Evolutionary conservation across 768 basidiomycete species (phyloP), one percentile per base, ranked within the genome.

Genomic region (Lentinula sp.): DNA sequence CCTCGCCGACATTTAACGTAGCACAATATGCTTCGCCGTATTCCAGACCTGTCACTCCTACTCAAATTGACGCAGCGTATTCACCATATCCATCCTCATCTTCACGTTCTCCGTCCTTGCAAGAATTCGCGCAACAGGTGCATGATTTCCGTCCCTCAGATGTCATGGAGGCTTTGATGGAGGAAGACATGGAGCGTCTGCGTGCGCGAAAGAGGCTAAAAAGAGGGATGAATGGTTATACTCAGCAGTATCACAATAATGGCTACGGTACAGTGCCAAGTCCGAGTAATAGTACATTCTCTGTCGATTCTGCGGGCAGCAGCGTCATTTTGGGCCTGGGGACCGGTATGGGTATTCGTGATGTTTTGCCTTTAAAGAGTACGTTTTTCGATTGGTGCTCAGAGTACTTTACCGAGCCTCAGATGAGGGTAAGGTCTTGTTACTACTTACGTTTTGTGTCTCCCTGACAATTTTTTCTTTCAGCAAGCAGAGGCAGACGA

Each of bases 361-460:
- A 96, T 71, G 84, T 90, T 2, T 72, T 98, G 64, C 97, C 97
- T 0, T 73, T 99, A 67, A 93, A 92, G 74, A 95, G 93, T 69
- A 80, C 84, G 8, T 96, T 92, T 75, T 99, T 89, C 69, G 96
- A 98, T 69, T 98, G 94, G 92, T 94, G 94, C 62, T 84, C 86
- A 68, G 95, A 98, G 70, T 98, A 98, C 71, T 99, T 98, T 77
- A 94, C 90, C 64, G 95, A 98, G 71, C 94, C 96, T 3, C 97
- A 99, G 72, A 98, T 99, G 96, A 88, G 93, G 80, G 95, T 96
- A 70, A 68, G 85, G 66, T 10, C 5, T 43, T 32, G 18, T 61
- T 55, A 36, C 39, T 45, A 9, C 13, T 39, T 15, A 51, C 59
- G 13, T 52, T 46, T 52, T 45, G 2, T 43, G 15, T 62, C 69